A percentile compares a stretch with the other conserved stretches of the same genome.
phyloP scores from a whole-genome alignment of 768 basidiomycete genomes.

The Leccinum fibrillosum region DNA sequence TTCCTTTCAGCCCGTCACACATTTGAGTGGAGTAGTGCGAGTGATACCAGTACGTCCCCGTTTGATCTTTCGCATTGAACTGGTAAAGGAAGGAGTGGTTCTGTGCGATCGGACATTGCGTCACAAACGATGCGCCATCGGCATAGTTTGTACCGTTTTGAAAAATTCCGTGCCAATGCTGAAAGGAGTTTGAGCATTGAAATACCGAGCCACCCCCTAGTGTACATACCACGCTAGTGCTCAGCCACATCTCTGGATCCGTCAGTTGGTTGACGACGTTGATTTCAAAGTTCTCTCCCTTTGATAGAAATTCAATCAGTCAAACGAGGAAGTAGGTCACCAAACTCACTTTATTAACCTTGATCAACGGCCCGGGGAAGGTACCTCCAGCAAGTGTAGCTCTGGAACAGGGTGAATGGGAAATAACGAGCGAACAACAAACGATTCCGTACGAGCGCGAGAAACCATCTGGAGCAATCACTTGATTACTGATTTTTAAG shows the following conservation, averaged over 20 bases:
- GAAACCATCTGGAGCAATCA: conserved; percentile 50
- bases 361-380: conserved; percentile 47
- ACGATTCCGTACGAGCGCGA: conserved; percentile 35
- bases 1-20: conserved; percentile 38
- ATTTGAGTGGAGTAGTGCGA: conserved; percentile 37
- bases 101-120: conserved; percentile 32
- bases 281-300: conserved; percentile 41
- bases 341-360: conserved; percentile 29
- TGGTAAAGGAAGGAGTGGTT: conserved; percentile 24
- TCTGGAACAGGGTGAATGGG: conserved; percentile 3
- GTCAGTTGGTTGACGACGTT: conserved; percentile 45
- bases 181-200: neutral
- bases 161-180: conserved; percentile 59
- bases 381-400: conserved; percentile 38
- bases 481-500: conserved; percentile 38
- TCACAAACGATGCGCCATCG: conserved; percentile 42
- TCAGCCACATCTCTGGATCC: conserved; percentile 46
- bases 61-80: conserved; percentile 20
- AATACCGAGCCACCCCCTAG: neutral
- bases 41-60: conserved; percentile 37
- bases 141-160: conserved; percentile 42
- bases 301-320: neutral
- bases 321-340: neutral
- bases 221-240: conserved; percentile 43
- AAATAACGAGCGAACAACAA: neutral